phyloP scores from a whole-genome alignment of 345 rosid genomes.

The Rhodamnia argentea region DNA sequence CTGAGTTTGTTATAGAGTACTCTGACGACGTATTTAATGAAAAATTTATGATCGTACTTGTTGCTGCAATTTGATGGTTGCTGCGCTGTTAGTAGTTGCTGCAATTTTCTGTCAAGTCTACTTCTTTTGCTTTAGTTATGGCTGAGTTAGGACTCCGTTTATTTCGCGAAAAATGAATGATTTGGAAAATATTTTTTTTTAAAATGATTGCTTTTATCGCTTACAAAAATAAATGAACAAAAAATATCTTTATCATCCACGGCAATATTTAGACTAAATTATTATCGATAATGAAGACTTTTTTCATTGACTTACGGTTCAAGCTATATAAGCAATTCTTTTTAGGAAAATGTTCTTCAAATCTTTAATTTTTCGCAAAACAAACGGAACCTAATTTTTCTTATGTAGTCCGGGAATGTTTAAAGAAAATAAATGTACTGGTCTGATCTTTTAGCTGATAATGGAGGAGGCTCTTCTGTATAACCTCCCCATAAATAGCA shows the following conservation, averaged over 20 bases:
- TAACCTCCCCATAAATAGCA: neutral
- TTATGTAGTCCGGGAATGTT: neutral
- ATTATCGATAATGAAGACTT: too few species aligned
- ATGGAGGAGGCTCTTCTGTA: neutral
- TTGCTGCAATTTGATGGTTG: neutral
- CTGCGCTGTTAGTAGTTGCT: neutral
- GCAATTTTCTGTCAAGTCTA: neutral
- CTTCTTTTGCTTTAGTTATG: neutral
- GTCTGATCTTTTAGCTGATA: neutral
- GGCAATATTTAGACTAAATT: too few species aligned
- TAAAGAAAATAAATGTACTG: neutral
- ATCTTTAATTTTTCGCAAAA: too few species aligned
- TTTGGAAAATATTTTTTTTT: too few species aligned
- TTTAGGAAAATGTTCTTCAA: too few species aligned
- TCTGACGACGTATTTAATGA: neutral
- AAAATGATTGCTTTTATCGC: too few species aligned
- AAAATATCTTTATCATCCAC: too few species aligned
- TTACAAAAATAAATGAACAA: too few species aligned
- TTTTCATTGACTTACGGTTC: too few species aligned
- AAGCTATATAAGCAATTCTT: too few species aligned
- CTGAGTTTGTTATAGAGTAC: neutral
- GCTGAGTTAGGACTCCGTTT: neutral
- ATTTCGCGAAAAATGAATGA: too few species aligned
- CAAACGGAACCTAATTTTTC: too few species aligned
- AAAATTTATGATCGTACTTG: neutral